Evolutionary conservation across 2,329 filamentous ascomycete genomes (phyloP).

Genomic region (Dothistroma septosporum): DNA sequence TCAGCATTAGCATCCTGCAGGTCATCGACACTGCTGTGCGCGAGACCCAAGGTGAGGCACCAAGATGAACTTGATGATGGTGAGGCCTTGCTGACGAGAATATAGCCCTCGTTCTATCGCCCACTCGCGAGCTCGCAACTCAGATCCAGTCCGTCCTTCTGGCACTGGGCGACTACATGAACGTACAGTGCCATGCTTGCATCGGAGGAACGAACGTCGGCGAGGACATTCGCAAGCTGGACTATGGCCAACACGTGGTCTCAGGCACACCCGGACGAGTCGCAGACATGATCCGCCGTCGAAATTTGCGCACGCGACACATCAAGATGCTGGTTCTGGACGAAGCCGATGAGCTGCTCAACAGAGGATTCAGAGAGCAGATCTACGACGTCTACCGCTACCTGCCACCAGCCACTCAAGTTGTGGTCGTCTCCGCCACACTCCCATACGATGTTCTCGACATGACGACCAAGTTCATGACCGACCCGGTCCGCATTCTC

Average conservation of each 20-base stretch:
- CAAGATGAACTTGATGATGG: not conserved
- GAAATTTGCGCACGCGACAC: constrained; percentile 66
- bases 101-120: constrained; percentile 81
- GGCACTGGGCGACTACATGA: constrained; percentile 99
- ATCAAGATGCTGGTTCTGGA: constrained; percentile 78
- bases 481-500: constrained; percentile 89
- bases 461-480: constrained; percentile 99
- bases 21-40: constrained; percentile 95
- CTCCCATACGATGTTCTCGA: constrained; percentile 96
- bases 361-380: constrained; percentile 94
- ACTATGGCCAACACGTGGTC: constrained; percentile 96
- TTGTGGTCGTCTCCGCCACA: constrained; percentile 96
- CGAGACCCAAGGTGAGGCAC: constrained; percentile 88
- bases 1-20: constrained; percentile 98
- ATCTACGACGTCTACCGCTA: constrained; percentile 99
- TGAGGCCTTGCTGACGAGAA: not conserved
- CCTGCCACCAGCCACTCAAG: constrained; percentile 91
- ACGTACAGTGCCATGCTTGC: constrained; percentile 97
- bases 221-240: constrained; percentile 94
- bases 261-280: constrained; percentile 97
- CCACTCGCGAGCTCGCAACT: constrained; percentile 91
- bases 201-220: constrained; percentile 97
- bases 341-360: constrained; percentile 74
- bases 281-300: constrained; percentile 74
- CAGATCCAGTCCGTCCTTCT: constrained; percentile 99